A percentile compares a stretch with the other conserved stretches of the same genome.
These are phyloP conservation scores for Tricholoma saponaceum DNA, from an alignment of 768 basidiomycete species.

Conservation along the genomic window DNA sequence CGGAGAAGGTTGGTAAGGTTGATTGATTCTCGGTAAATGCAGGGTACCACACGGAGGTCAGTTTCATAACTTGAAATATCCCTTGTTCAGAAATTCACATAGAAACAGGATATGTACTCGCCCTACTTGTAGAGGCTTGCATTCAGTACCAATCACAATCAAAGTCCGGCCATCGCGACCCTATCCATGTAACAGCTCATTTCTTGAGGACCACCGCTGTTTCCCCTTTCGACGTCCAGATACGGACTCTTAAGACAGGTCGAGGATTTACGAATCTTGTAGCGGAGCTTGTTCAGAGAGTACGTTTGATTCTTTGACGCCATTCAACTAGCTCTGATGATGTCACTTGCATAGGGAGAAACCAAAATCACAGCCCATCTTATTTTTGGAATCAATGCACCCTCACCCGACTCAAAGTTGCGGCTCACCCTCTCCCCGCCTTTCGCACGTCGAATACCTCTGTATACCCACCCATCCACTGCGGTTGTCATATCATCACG, in stretches of 20 bases:
- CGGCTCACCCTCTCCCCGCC: constrained; percentile 37
- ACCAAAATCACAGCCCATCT: constrained; percentile 49
- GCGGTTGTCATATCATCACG: constrained; percentile 21
- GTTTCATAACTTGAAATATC: background rate
- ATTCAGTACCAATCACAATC: constrained; percentile 48
- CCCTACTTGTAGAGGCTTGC: constrained; percentile 50
- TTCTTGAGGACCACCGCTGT: constrained; percentile 44
- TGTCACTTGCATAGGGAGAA: constrained; percentile 29
- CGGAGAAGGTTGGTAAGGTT: constrained; percentile 4
- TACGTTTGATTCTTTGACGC: constrained; percentile 16
- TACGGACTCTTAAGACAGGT: constrained; percentile 46
- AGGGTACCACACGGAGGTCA: constrained; percentile 56
- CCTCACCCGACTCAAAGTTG: constrained; percentile 19
- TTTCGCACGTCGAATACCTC: constrained; percentile 57
- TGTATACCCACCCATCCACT: constrained; percentile 48
- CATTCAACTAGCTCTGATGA: background rate
- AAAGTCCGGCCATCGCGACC: constrained; percentile 44
- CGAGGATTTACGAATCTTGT: constrained; percentile 52
- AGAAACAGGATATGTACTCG: constrained; percentile 53
- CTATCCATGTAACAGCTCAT: constrained; percentile 57
- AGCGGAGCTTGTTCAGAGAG: constrained; percentile 58
- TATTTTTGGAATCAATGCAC: constrained; percentile 49
- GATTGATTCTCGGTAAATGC: background rate
- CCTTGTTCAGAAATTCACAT: background rate
- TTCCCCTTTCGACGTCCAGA: constrained; percentile 41